A percentile compares a stretch with the other conserved stretches of the same genome.
phyloP scores from a whole-genome alignment of 164 flowering plant genomes.

The Chimonanthus praecox region DNA sequence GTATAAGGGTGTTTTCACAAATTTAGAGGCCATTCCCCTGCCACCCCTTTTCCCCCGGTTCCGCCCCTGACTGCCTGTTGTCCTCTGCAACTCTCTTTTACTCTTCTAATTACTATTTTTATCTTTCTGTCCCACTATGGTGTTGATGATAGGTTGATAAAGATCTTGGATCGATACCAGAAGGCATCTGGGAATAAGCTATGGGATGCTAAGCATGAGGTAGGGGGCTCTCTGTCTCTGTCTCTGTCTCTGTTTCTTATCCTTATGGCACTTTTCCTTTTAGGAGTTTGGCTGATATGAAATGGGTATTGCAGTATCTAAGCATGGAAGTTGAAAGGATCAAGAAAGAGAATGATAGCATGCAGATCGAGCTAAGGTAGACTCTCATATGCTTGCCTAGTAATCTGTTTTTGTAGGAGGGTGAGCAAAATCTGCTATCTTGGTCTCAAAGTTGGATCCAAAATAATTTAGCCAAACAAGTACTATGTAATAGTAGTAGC shows the following conservation, averaged over 20 bases:
- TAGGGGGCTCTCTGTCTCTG: constrained; percentile 28
- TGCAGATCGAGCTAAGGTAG: constrained; percentile 83
- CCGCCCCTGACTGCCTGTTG: not conserved
- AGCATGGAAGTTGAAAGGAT: constrained; percentile 71
- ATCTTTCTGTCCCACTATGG: not conserved
- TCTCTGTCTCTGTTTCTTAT: not conserved
- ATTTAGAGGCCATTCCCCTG: not conserved
- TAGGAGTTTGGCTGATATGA: not conserved
- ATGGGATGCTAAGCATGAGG: constrained; percentile 98
- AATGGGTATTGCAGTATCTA: constrained; percentile 39
- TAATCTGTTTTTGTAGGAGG: too few species aligned
- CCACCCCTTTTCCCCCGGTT: not conserved
- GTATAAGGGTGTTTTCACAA: too few species aligned
- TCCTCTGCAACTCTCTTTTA: not conserved
- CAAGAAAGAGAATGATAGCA: constrained; percentile 82
- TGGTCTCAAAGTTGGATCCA: too few species aligned
- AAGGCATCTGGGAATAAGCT: constrained; percentile 51
- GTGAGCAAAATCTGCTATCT: too few species aligned
- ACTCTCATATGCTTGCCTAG: not conserved
- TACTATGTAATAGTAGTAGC: too few species aligned
- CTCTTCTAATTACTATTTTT: not conserved
- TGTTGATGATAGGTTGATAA: constrained; percentile 31
- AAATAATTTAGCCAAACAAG: too few species aligned
- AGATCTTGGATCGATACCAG: constrained; percentile 56
- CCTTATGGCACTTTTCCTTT: not conserved